phyloP scores from a whole-genome alignment of 2,329 filamentous ascomycete species.

The Chalaropsis ovoidea region DNA sequence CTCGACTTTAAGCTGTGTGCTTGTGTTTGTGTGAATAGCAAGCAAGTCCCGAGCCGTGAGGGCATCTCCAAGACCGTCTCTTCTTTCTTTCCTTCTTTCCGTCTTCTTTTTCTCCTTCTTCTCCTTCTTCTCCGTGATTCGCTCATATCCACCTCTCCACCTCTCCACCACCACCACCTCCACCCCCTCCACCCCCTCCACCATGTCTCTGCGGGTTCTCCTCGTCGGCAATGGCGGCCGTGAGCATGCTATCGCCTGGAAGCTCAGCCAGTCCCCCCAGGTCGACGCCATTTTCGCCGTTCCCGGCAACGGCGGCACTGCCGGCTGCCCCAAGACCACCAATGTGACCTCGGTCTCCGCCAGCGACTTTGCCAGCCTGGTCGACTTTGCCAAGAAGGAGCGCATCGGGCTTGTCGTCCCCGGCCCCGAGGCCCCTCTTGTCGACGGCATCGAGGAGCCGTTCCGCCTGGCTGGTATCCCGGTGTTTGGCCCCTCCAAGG shows the following conservation, averaged over 20 bases:
- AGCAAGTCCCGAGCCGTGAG: conserved; percentile 7
- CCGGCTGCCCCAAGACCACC: conserved; percentile 55
- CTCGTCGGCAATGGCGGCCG: conserved; percentile 89
- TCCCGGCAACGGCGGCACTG: conserved; percentile 82
- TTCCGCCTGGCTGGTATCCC: conserved; percentile 66
- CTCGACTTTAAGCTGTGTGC: not conserved
- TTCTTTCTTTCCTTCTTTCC: not conserved
- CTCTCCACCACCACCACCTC: not conserved
- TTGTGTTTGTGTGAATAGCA: not conserved
- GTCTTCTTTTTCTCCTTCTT: not conserved
- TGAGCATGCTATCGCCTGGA: conserved; percentile 93
- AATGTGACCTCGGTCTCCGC: conserved; percentile 62
- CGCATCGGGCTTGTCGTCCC: conserved; percentile 74
- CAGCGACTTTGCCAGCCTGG: conserved; percentile 68
- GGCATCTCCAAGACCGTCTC: not conserved
- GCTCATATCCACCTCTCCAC: not conserved
- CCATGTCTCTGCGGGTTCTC: conserved; percentile 48
- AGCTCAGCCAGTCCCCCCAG: conserved; percentile 68
- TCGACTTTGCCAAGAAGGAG: conserved; percentile 62
- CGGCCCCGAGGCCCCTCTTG: conserved; percentile 86
- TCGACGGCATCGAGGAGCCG: conserved; percentile 76
- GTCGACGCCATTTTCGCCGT: conserved; percentile 65
- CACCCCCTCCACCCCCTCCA: not conserved
- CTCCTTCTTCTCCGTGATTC: not conserved
- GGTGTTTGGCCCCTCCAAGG: conserved; percentile 76